Conservation (phyloP, 495 filamentous ascomycete genomes). For the Amphirosellinia nigrospora region DNA sequence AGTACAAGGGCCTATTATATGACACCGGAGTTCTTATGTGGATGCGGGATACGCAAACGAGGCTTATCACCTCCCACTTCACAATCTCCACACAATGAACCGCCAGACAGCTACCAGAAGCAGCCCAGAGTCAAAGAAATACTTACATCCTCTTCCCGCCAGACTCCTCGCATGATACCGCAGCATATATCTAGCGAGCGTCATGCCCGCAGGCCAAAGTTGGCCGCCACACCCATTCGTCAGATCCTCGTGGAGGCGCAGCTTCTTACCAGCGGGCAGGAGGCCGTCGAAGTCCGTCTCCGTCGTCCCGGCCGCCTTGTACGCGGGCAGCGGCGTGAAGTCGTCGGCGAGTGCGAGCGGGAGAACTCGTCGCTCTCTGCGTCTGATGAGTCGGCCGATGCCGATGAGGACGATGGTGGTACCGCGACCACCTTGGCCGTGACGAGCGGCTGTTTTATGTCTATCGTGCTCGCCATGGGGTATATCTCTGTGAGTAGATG, state of each 20-base stretch:
- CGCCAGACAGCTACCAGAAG: too few species aligned
- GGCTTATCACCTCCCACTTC: neutral
- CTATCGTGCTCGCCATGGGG: constrained; percentile 1
- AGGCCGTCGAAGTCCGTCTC: constrained; percentile 75
- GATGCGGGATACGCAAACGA: neutral
- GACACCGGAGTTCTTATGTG: neutral
- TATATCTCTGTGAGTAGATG: neutral
- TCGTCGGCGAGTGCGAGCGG: constrained; percentile 66
- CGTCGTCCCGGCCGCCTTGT: constrained; percentile 68
- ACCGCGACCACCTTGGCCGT: neutral
- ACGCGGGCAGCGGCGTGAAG: constrained; percentile 67
- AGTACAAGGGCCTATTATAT: neutral
- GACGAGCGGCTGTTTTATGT: constrained; percentile 14
- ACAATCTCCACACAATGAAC: neutral
- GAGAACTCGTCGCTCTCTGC: constrained; percentile 38
- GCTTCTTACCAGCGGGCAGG: constrained; percentile 58
- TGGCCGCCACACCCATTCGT: constrained; percentile 88
- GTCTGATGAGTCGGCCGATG: constrained; percentile 16
- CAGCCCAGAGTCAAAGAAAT: too few species aligned
- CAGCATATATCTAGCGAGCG: constrained; percentile 83
- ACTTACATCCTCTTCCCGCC: constrained; percentile 76
- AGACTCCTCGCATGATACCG: constrained; percentile 66
- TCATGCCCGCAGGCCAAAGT: constrained; percentile 92
- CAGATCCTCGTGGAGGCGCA: constrained; percentile 83
- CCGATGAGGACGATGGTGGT: neutral